Percentiles rank a stretch among this genome's conserved stretches.
phyloP scores from a whole-genome alignment of 2,329 filamentous ascomycete genomes.

The Alternaria ethzedia region DNA sequence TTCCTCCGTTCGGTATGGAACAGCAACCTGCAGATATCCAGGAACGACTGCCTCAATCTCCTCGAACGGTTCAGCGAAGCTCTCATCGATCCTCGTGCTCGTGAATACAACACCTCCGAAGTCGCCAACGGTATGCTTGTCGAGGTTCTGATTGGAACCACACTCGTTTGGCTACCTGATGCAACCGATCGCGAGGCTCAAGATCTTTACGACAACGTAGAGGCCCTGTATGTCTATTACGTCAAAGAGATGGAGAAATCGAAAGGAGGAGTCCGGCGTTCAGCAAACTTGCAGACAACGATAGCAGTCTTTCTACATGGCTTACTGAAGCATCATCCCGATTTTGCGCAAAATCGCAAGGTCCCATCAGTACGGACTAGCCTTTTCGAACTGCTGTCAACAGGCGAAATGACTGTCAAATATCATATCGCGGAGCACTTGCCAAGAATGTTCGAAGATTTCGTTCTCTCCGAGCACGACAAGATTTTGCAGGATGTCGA shows the following conservation, averaged over 20 bases:
- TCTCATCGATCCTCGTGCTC: constrained; percentile 41
- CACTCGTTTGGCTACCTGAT: constrained; percentile 30
- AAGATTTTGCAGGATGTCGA: constrained; percentile 84
- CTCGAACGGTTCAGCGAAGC: constrained; percentile 40
- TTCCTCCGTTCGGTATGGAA: constrained; percentile 37
- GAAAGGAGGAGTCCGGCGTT: constrained; percentile 68
- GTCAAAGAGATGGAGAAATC: constrained; percentile 66
- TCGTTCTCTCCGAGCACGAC: constrained; percentile 82
- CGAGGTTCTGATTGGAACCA: constrained; percentile 40
- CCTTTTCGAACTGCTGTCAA: constrained; percentile 74
- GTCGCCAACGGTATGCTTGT: constrained; percentile 47
- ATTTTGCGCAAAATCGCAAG: constrained; percentile 67
- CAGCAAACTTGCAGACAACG: constrained; percentile 69
- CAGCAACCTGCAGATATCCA: constrained; percentile 29
- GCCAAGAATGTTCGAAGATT: constrained; percentile 78
- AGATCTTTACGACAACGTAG: constrained; percentile 66
- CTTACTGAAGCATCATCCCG: constrained; percentile 70
- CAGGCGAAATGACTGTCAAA: constrained; percentile 73
- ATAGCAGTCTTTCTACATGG: constrained; percentile 73
- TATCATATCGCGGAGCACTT: constrained; percentile 74
- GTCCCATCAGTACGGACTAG: constrained; percentile 72
- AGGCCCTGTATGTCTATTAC: constrained; percentile 81
- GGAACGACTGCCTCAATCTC: constrained; percentile 33
- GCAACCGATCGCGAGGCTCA: constrained; percentile 33
- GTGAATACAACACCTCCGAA: constrained; percentile 47